A percentile compares a stretch with the other conserved stretches of the same genome.
Conservation (phyloP, 2,329 filamentous ascomycete species). For the Colletotrichum orchidophilum region DNA sequence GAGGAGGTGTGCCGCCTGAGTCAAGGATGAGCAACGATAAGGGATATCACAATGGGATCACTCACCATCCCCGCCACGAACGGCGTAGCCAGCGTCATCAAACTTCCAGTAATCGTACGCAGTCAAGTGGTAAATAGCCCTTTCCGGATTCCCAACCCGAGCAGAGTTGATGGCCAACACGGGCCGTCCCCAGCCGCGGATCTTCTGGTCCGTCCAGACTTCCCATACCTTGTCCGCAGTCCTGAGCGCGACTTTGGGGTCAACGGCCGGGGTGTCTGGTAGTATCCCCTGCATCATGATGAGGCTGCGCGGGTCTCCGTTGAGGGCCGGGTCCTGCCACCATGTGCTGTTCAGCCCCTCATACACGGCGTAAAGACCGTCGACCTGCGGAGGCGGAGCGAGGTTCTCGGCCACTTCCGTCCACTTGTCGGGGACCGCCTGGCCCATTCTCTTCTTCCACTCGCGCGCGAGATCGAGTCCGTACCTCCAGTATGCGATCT, state of each 20-base stretch:
- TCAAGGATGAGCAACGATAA: neutral
- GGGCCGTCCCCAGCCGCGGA: constrained; percentile 57
- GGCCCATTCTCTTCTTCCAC: constrained; percentile 60
- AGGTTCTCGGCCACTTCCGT: constrained; percentile 57
- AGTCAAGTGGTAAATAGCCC: constrained; percentile 52
- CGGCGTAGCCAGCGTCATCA: constrained; percentile 49
- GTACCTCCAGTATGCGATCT: constrained; percentile 66
- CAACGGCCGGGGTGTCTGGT: constrained; percentile 49
- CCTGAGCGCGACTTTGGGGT: constrained; percentile 43
- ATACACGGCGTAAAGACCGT: constrained; percentile 63
- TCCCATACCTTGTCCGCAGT: constrained; percentile 51
- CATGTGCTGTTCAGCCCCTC: constrained; percentile 58
- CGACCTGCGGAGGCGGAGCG: constrained; percentile 59
- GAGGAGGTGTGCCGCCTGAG: constrained; percentile 39
- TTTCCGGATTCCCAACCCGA: constrained; percentile 50
- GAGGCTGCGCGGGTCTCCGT: constrained; percentile 54
- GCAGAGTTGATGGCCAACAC: constrained; percentile 57
- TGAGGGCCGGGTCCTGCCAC: constrained; percentile 49
- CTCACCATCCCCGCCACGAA: constrained; percentile 41
- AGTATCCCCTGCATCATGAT: constrained; percentile 56
- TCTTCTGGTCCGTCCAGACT: constrained; percentile 52
- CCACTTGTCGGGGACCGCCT: constrained; percentile 56
- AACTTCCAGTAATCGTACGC: constrained; percentile 53
- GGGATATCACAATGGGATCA: neutral
- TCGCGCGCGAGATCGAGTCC: constrained; percentile 61